These are phyloP conservation scores for Chloris gayana DNA, from an alignment of 176 grass and related monocot genomes.

Conservation along the genomic window DNA sequence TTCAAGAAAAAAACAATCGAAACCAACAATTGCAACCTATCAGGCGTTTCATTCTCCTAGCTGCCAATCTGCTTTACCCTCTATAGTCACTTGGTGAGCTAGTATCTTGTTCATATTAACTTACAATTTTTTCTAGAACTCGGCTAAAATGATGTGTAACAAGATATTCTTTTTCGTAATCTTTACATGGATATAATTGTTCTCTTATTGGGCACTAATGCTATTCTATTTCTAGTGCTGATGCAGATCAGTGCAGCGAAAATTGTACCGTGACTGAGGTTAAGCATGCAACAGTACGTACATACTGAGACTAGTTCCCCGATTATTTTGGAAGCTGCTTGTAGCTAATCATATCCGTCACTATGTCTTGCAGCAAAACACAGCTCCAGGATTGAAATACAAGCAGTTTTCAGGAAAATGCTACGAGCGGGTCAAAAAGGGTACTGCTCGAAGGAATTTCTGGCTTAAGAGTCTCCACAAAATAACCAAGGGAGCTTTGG, in stretches of 20 bases:
- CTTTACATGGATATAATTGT: background rate
- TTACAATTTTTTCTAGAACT: slow-evolving; percentile 2
- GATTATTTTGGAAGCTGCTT: background rate
- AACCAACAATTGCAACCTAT: background rate
- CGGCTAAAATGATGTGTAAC: background rate
- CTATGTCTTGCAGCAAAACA: slow-evolving; percentile 28
- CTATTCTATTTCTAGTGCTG: slow-evolving; percentile 36
- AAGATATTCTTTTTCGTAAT: background rate
- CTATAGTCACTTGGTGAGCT: slow-evolving; percentile 9
- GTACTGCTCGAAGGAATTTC: background rate
- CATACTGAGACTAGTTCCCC: background rate
- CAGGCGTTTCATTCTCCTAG: slow-evolving; percentile 17
- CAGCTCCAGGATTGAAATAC: slow-evolving; percentile 20
- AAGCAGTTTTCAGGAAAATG: slow-evolving; percentile 59
- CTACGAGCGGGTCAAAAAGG: slow-evolving; percentile 35
- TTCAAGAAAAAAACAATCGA: slow-evolving; percentile 1
- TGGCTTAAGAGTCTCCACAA: slow-evolving; percentile 38
- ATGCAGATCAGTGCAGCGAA: slow-evolving; percentile 46
- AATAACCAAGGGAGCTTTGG: slow-evolving; percentile 14
- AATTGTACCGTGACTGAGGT: slow-evolving; percentile 26
- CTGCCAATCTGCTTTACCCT: slow-evolving; percentile 22
- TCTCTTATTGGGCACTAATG: slow-evolving; percentile 34
- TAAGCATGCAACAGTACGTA: background rate
- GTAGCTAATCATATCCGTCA: background rate
- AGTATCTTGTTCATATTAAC: slow-evolving; percentile 24